Base-by-base conservation (phyloP, 805 yeast genomes). In the Zygosaccharomyces bisporus region DNA sequence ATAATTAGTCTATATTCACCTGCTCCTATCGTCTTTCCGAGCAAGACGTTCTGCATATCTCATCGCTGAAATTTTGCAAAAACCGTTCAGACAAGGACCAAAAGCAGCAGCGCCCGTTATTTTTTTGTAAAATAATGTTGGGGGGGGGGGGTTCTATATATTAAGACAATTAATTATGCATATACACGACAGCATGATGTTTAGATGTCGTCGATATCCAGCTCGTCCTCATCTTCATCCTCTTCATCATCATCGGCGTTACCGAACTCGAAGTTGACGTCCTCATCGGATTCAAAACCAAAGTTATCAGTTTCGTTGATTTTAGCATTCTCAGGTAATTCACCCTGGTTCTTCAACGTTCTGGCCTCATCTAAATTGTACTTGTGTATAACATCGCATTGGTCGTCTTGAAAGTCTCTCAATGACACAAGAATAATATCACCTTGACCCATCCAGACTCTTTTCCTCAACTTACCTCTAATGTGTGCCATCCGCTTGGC, bases 361-460 rank as follows among this genome's bases (percentile, higher is more conserved):
- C 99, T 86, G 50, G 99, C 99, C 72, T 93, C 99, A 63, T 93
- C 99, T 41, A 96, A 83, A 69, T 86, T 88, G 72, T 84, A 93
- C 72, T 93, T 93, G 70, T 91, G 95, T 46, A 93, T 91, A 56
- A 93, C 97, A 68, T 93, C 99, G 75, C 97, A 93, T 69, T 86
- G 95, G 51, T 87, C 96, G 63, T 91, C 97, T 72, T 93, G 97
- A 81, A 93, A 93, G 63, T 93, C 99, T 77, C 99, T 89, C 60
- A 93, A 79, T 6, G 96, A 90, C 38, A 91, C 93, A 64, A 93
- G 75, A 57, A 93, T 88, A 59, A 93, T 93, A 67, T 93, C 99
- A 74, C 99, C 99, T 69, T 89, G 98, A 38, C 86, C 86, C 88
- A 93, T 90, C 99, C 99, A 93, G 50, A 93, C 99, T 80, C 91